These are phyloP conservation scores for Centella asiatica DNA, from an alignment of 129 eudicot genomes.

Conservation along the genomic window DNA sequence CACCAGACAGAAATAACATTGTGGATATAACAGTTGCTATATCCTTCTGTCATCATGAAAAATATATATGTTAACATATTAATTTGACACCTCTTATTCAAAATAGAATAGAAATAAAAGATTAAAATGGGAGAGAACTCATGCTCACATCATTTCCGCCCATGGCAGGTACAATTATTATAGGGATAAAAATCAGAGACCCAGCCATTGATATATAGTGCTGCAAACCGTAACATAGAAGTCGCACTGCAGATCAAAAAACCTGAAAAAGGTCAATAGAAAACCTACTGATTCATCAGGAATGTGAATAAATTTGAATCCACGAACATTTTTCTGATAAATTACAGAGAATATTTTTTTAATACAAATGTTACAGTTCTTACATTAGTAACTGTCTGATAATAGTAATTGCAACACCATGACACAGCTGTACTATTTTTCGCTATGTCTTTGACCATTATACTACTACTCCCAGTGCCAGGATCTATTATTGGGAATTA, in stretches of 20 bases:
- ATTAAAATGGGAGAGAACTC: conserved; percentile 3
- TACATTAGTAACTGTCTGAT: background rate
- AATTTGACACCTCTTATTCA: background rate
- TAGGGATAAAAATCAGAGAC: conserved; percentile 71
- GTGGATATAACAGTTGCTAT: conserved; percentile 83
- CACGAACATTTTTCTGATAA: background rate
- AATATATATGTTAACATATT: conserved; percentile 5
- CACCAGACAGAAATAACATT: conserved; percentile 71
- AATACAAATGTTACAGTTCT: background rate
- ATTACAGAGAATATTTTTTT: background rate
- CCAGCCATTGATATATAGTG: conserved; percentile 85
- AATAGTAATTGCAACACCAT: background rate
- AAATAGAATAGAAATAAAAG: conserved; percentile 1
- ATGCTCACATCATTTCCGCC: conserved; percentile 90
- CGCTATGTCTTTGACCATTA: background rate
- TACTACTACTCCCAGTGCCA: background rate
- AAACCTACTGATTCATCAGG: background rate
- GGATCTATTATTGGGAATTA: background rate
- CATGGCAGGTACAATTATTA: conserved; percentile 79
- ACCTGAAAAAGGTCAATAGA: conserved; percentile 1
- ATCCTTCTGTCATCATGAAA: conserved; percentile 54
- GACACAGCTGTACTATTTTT: background rate
- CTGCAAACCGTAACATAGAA: conserved; percentile 69
- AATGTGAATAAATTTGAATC: background rate
- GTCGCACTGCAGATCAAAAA: conserved; percentile 45